Evolutionary conservation across 495 filamentous ascomycete species (phyloP).

Genomic region (Trichoderma orchidacearum): DNA sequence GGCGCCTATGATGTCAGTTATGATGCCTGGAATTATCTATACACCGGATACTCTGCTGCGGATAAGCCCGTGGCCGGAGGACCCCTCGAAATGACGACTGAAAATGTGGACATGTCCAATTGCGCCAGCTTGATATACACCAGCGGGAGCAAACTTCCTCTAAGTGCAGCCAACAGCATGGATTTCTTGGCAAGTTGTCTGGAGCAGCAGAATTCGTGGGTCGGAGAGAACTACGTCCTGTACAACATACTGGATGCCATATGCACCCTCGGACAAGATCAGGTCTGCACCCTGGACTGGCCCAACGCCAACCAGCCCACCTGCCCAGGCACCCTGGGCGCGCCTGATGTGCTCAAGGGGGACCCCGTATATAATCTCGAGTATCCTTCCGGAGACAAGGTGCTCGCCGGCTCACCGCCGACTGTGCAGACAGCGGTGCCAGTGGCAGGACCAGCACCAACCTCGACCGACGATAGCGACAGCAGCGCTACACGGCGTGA

Average conservation of each 20-base stretch:
- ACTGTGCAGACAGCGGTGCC: not conserved
- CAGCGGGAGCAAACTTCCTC: conserved; percentile 25
- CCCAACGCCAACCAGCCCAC: conserved; percentile 28
- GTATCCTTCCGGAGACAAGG: conserved; percentile 27
- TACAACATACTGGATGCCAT: conserved; percentile 31
- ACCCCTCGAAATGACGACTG: conserved; percentile 24
- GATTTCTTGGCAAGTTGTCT: conserved; percentile 32
- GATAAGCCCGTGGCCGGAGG: conserved; percentile 29
- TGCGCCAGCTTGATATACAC: conserved; percentile 29
- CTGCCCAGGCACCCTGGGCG: conserved; percentile 24
- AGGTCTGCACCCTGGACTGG: conserved; percentile 30
- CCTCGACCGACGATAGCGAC: not conserved
- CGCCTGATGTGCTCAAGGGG: conserved; percentile 15
- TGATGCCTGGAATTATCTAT: conserved; percentile 37
- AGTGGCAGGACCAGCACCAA: not conserved
- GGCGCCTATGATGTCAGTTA: conserved; percentile 36
- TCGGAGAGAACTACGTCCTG: conserved; percentile 25
- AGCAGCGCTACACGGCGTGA: not conserved
- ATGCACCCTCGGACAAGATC: conserved; percentile 29
- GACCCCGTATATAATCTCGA: conserved; percentile 32
- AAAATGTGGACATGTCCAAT: conserved; percentile 17
- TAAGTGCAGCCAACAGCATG: conserved; percentile 37
- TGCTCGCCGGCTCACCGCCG: conserved; percentile 13
- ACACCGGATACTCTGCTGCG: conserved; percentile 27
- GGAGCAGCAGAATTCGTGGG: conserved; percentile 21